Evolutionary conservation across 352 stramenopile genomes (phyloP).

Genomic region (Globisporangium megalacanthum): DNA sequence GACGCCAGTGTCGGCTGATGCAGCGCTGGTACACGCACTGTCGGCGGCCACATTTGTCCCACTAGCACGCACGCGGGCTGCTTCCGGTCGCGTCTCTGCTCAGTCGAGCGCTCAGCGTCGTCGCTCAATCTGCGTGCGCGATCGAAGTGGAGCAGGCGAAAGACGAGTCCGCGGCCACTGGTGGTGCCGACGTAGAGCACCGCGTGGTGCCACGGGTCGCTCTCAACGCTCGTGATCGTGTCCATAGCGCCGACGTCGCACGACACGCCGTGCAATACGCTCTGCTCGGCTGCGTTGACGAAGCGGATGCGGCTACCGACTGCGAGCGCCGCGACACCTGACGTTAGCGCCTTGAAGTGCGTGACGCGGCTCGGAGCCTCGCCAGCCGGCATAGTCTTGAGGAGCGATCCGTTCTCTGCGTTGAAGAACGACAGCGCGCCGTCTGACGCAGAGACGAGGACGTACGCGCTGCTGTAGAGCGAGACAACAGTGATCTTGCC

Average conservation of each 20-base stretch:
- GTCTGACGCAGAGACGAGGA: not conserved
- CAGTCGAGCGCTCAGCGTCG: not conserved
- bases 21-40: not conserved
- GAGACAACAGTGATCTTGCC: conserved; percentile 11
- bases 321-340: conserved; percentile 22
- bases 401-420: conserved; percentile 14
- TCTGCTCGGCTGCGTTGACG: conserved; percentile 16
- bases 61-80: conserved; percentile 9
- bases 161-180: conserved; percentile 22
- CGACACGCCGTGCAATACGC: conserved; percentile 8
- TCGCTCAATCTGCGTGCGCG: conserved; percentile 12
- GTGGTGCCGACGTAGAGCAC: conserved; percentile 25
- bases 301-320: conserved; percentile 23
- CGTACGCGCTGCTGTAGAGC: conserved; percentile 13
- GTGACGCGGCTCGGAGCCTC: not conserved
- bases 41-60: conserved; percentile 1
- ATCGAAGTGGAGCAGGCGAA: conserved; percentile 21
- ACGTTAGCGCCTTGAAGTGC: conserved; percentile 18
- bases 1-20: not conserved
- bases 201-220: conserved; percentile 24
- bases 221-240: conserved; percentile 26
- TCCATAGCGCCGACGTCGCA: conserved; percentile 23
- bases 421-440: conserved; percentile 13
- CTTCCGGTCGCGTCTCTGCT: not conserved
- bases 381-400: conserved; percentile 2